Evolutionary conservation across 2,329 filamentous ascomycete genomes (phyloP), one percentile per base, ranked within the genome.

Genomic region (Aspergillus proliferans): DNA sequence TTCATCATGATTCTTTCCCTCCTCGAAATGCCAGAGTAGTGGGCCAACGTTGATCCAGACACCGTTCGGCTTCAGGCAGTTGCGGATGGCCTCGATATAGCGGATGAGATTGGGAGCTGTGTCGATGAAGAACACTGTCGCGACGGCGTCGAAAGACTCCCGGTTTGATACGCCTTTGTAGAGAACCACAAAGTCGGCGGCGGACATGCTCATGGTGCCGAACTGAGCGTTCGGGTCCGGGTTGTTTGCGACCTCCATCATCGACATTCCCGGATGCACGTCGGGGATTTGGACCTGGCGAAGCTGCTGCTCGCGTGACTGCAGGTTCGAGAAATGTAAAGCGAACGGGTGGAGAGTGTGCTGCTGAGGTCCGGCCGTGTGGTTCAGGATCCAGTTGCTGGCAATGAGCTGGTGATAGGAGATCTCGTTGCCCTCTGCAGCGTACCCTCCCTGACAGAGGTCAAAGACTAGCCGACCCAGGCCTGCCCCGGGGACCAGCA

Each of bases 331-430:
- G 67, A 96, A 95, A 42, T 82, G 84, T 54, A 93, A 81, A 3
- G 89, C 82, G 81, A 92, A 98, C 0, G 93, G 93, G 62, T 86
- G 88, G 46, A 98, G 77, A 7, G 76, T 82, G 68, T 90, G 88
- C 52, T 86, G 77, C 14, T 77, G 77, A 0, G 79, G 79, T 2
- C 67, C 63, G 0, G 73, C 59, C 4, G 84, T 87, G 58, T 71
- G 67, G 50, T 78, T 78, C 36, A 78, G 59, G 7, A 77, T 58
- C 70, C 74, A 82, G 53, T 80, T 81, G 50, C 88, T 94, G 1
- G 89, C 89, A 50, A 97, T 77, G n/a, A 98, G 80, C 66, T 95
- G 89, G 67, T 98, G 93, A 64, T 95, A 97, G 2, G 91, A 96
- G 53, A 97, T 95, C 70, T 98, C 88, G 64, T 96, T 97, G 24